A percentile compares a stretch with the other conserved stretches of the same genome.
Evolutionary conservation across 306 rosid species (phyloP).

Genomic region (Ceratonia siliqua): DNA sequence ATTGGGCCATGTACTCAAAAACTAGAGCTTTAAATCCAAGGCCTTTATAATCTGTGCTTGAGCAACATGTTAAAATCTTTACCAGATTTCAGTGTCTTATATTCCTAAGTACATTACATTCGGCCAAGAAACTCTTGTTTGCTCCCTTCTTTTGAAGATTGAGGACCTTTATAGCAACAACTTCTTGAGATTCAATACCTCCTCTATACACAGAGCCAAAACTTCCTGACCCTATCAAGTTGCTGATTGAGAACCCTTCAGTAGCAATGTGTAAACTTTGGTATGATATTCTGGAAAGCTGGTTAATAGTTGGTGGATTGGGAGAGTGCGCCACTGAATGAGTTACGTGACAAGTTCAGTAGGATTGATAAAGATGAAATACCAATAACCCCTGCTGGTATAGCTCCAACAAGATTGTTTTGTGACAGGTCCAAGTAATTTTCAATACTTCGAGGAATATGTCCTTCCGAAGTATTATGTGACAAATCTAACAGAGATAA

Average conservation of each 20-base stretch:
- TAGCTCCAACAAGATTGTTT: slow-evolving; percentile 32
- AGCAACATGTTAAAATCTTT: slow-evolving; percentile 35
- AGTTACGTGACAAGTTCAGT: slow-evolving; percentile 33
- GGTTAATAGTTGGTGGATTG: background rate
- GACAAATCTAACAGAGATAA: background rate
- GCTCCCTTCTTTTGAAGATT: slow-evolving; percentile 35
- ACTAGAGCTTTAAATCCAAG: slow-evolving; percentile 38
- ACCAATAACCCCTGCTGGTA: background rate
- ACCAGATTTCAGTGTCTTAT: slow-evolving; percentile 35
- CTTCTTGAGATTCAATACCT: background rate
- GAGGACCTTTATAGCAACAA: slow-evolving; percentile 40
- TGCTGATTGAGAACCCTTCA: background rate
- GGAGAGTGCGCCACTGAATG: slow-evolving; percentile 28
- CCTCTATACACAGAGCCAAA: slow-evolving; percentile 38
- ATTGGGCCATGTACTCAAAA: slow-evolving; percentile 28
- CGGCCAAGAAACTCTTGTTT: slow-evolving; percentile 32
- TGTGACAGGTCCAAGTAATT: background rate
- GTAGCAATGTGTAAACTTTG: background rate
- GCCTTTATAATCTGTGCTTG: slow-evolving; percentile 24
- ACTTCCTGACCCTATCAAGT: slow-evolving; percentile 25
- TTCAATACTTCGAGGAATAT: slow-evolving; percentile 34
- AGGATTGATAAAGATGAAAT: background rate
- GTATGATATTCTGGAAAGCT: slow-evolving; percentile 7
- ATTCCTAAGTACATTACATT: slow-evolving; percentile 29
- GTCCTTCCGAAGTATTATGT: slow-evolving; percentile 37